Percentiles rank a stretch among this genome's conserved stretches.
Evolutionary conservation across 345 rosid species (phyloP).

Genomic region (Geranium rotundifolium): DNA sequence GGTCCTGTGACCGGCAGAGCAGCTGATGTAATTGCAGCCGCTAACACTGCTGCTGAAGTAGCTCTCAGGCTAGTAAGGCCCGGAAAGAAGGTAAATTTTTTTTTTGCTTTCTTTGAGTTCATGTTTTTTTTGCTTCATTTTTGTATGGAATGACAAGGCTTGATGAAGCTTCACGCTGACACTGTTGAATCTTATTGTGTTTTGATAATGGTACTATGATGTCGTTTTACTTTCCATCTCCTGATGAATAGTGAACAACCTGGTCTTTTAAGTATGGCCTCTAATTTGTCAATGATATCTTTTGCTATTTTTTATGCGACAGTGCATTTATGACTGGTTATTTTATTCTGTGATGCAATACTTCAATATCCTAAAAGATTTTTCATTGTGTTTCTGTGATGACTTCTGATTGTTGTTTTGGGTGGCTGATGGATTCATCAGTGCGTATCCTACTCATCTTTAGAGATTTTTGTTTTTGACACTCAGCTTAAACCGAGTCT

Average conservation of each 20-base stretch:
- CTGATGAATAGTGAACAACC: too few species aligned
- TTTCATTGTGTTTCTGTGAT: not conserved
- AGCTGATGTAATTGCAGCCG: conserved; percentile 92
- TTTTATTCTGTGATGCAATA: not conserved
- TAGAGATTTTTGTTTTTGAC: not conserved
- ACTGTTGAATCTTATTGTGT: too few species aligned
- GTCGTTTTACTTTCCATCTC: too few species aligned
- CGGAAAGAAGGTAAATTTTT: conserved; percentile 75
- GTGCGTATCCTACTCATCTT: not conserved
- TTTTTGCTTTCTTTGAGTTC: not conserved
- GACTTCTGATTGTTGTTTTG: too few species aligned
- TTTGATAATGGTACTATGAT: too few species aligned
- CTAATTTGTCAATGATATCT: not conserved
- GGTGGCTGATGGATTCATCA: not conserved
- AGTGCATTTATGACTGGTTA: too few species aligned
- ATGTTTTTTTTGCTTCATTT: not conserved
- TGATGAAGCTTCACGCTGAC: too few species aligned
- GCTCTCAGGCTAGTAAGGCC: conserved; percentile 97
- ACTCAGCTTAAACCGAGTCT: not conserved
- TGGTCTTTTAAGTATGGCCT: not conserved
- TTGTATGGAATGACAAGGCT: too few species aligned
- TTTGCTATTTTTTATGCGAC: not conserved
- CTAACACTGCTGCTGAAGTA: conserved; percentile 94
- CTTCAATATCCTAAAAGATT: not conserved
- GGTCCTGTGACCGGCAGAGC: conserved; percentile 62